Base-by-base conservation (phyloP, 371 early-diverging fungal genomes). In the Mucor saturninus region DNA sequence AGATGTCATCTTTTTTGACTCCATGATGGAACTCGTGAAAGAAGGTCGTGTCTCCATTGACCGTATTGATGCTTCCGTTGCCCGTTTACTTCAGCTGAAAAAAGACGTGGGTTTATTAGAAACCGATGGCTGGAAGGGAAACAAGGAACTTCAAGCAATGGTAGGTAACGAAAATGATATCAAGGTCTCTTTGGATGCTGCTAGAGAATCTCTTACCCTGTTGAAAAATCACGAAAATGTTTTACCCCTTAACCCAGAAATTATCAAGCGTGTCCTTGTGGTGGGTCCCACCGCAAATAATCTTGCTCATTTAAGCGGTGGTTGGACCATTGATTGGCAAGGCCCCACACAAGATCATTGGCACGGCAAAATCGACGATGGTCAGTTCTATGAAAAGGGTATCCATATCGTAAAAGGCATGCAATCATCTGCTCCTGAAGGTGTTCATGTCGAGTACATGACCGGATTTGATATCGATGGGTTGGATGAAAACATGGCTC, bases 261-360 rank as follows among this genome's bases (percentile, higher is more conserved):
- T 53, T 9, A 63, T 70, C 21, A 58, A 67, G n/a, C 67, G 60
- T 15, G 61, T 86, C 10, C 51, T 84, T 6, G 72, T 86, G 0
- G 73, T 84, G 2, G 87, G 86, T 2, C 85, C 86, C 2, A 79
- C 80, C 2, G 78, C 73, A 5, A 55, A 82, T 42, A 72, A 73
- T 7, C 57, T 84, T 10, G 56, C 73, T 38, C 81, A 81, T 11
- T 63, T 86, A 9, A 75, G 76, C 26, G 87, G 87, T 7, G 84
- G 85, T 0, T 88, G 86, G 87, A 80, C 81, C 3, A 79, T 87
- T 61, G 74, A 82, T 26, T 86, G 86, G 86, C 84, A 84, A 69
- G 79, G 79, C 14, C 58, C 77, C 28, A 74, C 77, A 1, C 67
- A 52, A 9, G 77, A 76, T 60, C 48, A 53, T 29, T 76, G 74